Evolutionary conservation across 2,329 filamentous ascomycete genomes (phyloP), one percentile per base, ranked within the genome.

Genomic region (Trichoderma atroviride): DNA sequence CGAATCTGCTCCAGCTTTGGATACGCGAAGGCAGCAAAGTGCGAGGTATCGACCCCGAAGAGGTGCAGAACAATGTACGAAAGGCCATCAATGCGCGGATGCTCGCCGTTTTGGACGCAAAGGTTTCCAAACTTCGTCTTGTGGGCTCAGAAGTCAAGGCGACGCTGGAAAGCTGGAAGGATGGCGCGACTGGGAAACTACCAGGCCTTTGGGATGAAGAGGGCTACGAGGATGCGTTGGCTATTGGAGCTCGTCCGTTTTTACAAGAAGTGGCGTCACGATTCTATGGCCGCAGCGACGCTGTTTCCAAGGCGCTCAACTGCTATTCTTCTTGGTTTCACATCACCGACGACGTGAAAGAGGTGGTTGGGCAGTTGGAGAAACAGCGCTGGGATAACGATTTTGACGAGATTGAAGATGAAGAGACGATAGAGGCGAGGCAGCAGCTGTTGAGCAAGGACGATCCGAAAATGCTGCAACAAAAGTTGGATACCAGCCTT

Each of bases 331-430:
- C 85, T 1, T 97, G 94, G 94, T 86, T 89, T 57, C 83, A 84
- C n/a, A 86, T 90, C 5, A 87, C 96, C n/a, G 86, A 90, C 70
- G 88, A 89, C 64, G 87, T 92, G 16, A 85, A 85, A 55, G 82
- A 83, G 22, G 83, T 90, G 4, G 86, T 94, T 9, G 87, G 89
- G 52, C 84, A 87, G 69, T 85, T 96, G 74, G 87, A 84, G 70
- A 86, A 87, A 58, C 88, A 90, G 72, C 87, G 88, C 68, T 94
- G 92, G 91, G 91, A 94, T 71, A 90, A 92, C 68, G 91, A 92
- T 70, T 84, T 89, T 33, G 88, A 91, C 62, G 88, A 91, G 62
- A 88, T 93, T 52, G 91, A 93, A 70, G 91, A 93, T 70, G 91
- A 94, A 71, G 85, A 91, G 66, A 88, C 86, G 0, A 86, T 91